Percentiles rank a stretch among this genome's conserved stretches.
Evolutionary conservation across 495 filamentous ascomycete genomes (phyloP).

Genomic region (Lepraria neglecta): DNA sequence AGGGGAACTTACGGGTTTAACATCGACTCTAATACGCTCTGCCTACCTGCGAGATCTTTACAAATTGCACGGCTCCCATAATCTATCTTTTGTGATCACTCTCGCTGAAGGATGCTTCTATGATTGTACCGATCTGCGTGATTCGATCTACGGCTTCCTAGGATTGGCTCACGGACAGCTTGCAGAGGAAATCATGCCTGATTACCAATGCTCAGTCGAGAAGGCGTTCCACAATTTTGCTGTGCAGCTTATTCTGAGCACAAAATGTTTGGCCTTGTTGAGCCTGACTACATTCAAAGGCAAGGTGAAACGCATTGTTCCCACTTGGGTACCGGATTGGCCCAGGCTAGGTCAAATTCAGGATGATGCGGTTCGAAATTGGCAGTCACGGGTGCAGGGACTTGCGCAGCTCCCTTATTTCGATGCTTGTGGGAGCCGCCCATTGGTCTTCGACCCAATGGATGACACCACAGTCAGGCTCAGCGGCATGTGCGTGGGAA

Average conservation of each 20-base stretch:
- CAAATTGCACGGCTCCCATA: not conserved
- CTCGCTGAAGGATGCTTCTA: not conserved
- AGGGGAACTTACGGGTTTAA: rapidly evolving
- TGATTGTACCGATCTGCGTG: not conserved
- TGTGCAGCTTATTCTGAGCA: not conserved
- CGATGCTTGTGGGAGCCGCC: not conserved
- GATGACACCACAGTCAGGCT: not conserved
- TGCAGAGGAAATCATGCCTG: not conserved
- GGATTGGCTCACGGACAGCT: not conserved
- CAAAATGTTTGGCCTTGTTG: not conserved
- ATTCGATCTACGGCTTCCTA: slow-evolving; percentile 1
- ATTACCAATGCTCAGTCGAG: not conserved
- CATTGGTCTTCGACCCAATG: not conserved
- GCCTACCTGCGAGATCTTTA: too few relatives aligned
- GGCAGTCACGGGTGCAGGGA: not conserved
- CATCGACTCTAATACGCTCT: not conserved
- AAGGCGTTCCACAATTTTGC: not conserved
- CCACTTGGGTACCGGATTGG: not conserved
- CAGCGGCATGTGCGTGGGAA: not conserved
- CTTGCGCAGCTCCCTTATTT: not conserved
- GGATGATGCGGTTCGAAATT: not conserved
- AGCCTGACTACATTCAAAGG: not conserved
- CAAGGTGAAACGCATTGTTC: not conserved
- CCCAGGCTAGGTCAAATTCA: not conserved
- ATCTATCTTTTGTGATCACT: not conserved